Percentiles rank a stretch among this genome's conserved stretches.
These are phyloP conservation scores for Globisporangium irregulare DNA, from an alignment of 352 stramenopile genomes.

Conservation along the genomic window DNA sequence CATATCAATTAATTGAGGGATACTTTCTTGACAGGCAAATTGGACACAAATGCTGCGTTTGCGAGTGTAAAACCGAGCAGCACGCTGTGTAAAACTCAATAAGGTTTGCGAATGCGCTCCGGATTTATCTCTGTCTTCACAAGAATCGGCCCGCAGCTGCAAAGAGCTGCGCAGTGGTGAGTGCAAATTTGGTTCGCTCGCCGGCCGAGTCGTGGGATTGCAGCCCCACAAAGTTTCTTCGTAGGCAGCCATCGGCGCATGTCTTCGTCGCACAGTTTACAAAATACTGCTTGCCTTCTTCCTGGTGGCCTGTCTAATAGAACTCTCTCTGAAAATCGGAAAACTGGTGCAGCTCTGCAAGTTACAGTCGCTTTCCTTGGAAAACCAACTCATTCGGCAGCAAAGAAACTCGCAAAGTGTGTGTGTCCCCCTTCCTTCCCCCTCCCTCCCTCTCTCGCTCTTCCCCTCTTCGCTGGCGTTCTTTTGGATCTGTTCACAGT, in stretches of 20 bases:
- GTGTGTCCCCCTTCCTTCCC: neutral
- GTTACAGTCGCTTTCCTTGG: neutral
- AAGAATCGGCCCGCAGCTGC: neutral
- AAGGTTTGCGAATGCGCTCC: no score
- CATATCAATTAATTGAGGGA: no score
- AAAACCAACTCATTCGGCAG: neutral
- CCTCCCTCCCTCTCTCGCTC: neutral
- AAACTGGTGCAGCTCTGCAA: neutral
- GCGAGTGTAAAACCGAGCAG: neutral
- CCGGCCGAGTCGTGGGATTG: neutral
- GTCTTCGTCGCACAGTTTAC: neutral
- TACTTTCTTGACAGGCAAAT: no score
- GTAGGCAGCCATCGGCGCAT: neutral
- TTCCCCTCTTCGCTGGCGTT: neutral
- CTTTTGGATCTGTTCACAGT: neutral
- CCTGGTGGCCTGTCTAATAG: neutral
- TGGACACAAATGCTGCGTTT: neutral
- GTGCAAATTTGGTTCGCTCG: neutral
- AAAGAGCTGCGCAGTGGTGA: neutral
- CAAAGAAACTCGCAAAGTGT: constrained; percentile 2
- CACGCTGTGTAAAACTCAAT: neutral
- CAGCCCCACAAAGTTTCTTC: neutral
- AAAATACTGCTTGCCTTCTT: neutral
- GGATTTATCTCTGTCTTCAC: neutral
- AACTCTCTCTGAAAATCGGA: neutral